A percentile compares a stretch with the other conserved stretches of the same genome.
Evolutionary conservation across 306 rosid species (phyloP).

Genomic region (Luffa acutangula): DNA sequence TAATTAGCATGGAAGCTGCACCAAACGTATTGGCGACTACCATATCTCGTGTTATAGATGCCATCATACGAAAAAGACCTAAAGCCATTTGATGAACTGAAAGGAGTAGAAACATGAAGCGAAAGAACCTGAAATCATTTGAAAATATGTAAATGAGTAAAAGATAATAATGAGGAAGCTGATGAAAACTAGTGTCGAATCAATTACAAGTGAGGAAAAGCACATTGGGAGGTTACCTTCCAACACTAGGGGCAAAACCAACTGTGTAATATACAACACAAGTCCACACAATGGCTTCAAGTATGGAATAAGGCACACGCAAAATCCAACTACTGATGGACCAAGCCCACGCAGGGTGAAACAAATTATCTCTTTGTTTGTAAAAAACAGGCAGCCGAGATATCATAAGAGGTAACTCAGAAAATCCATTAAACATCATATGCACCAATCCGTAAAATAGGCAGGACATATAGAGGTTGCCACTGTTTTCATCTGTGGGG

Average conservation of each 20-base stretch:
- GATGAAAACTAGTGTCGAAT: too few relatives aligned
- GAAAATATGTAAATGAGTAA: too few relatives aligned
- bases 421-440: conserved; percentile 79
- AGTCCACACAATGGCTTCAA: conserved; percentile 75
- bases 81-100: conserved; percentile 76
- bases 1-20: conserved; percentile 51
- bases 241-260: conserved; percentile 69
- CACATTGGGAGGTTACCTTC: conserved; percentile 32
- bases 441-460: conserved; percentile 72
- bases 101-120: conserved; percentile 56
- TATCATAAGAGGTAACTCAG: conserved; percentile 68
- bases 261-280: conserved; percentile 60
- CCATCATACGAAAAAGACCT: conserved; percentile 81
- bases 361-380: conserved; percentile 75
- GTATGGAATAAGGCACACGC: conserved; percentile 59
- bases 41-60: conserved; percentile 62
- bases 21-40: conserved; percentile 78
- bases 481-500: conserved; percentile 45
- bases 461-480: conserved; percentile 61
- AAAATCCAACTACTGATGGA: conserved; percentile 57
- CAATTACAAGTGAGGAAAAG: background rate
- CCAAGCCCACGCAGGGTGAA: conserved; percentile 93
- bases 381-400: conserved; percentile 70
- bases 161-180: too few relatives aligned
- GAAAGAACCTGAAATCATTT: conserved; percentile 64